Evolutionary conservation across 2,329 filamentous ascomycete genomes (phyloP), one percentile per base, ranked within the genome.

Genomic region (Talaromyces sp.): DNA sequence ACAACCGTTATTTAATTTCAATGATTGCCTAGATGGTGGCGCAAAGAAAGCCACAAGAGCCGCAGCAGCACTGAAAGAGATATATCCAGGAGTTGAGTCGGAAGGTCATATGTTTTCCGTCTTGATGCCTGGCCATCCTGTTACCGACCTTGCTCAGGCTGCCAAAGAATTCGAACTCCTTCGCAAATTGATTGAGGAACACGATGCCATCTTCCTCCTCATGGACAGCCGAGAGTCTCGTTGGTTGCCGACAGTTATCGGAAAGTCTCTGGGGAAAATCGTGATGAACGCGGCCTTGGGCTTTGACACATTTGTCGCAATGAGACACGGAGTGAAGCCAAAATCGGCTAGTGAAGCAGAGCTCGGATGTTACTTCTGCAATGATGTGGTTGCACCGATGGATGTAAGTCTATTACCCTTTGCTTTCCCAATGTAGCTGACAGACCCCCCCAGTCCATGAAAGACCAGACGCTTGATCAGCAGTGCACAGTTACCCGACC

Each of bases 401-500:
- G 92, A 98, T 80, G 93, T 96, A 81, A 87, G 90, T 85, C 27
- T 52, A 33, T 60, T 15, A 33, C 57, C 68, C 71, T 64, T 71
- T 9, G 9, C 6, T 17, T 37, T 56, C 11, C n/a, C 65, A 41
- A 50, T 43, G n/a, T 33, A 27, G 31, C 52, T 65, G 31, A 64
- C 41, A 41, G 27, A 6, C 3, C 17, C 7, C 19, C 58, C 37
- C 7, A 96, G 91, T 97, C 93, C 2, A 86, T 97, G 74, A 97
- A 94, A 78, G 93, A 97, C 73, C 91, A 93, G 71, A 98, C 95
- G 0, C 87, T 99, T 11, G 95, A 99, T 75, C 95, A 99, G 76
- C 95, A 98, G 79, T 99, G 95, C 78, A 99, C 95, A 0, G 95
- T 99, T 22, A 99, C 95, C 2, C 88, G 95, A 10, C 95, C 95